Evolutionary conservation across 2,329 filamentous ascomycete species (phyloP).

Genomic region (Chrysoporthe puriensis): DNA sequence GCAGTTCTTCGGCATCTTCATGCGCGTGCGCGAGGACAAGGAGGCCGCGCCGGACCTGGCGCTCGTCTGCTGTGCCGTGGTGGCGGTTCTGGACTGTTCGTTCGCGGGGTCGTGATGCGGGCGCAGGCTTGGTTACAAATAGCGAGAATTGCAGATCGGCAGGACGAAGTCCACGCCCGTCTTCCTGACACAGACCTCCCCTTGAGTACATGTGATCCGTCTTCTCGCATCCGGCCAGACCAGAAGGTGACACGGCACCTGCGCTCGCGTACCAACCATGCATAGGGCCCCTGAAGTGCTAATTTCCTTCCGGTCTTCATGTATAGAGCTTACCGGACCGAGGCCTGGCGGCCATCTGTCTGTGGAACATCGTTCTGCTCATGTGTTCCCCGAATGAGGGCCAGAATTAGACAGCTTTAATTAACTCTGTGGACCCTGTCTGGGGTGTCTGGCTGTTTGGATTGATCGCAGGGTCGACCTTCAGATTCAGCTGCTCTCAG

Average conservation of each 20-base stretch:
- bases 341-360: neutral
- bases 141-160: neutral
- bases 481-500: neutral
- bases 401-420: neutral
- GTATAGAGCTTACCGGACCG: neutral
- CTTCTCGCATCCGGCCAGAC: neutral
- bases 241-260: neutral
- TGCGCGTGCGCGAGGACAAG: conserved; percentile 25
- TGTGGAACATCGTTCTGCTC: neutral
- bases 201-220: neutral
- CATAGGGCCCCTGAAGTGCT: neutral
- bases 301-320: neutral
- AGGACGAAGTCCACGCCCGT: too few relatives aligned
- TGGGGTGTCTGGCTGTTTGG: neutral
- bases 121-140: neutral
- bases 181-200: neutral
- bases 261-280: neutral
- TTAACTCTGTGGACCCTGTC: neutral
- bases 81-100: conserved; percentile 4
- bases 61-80: conserved; percentile 10
- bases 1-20: conserved; percentile 29
- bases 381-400: neutral
- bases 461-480: neutral
- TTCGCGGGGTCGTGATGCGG: neutral
- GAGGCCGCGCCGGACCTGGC: conserved; percentile 18